Evolutionary conservation across 1,284 basidiomycete species (phyloP), one percentile per base, ranked within the genome.

Genomic region (Fistulinella staudtii): DNA sequence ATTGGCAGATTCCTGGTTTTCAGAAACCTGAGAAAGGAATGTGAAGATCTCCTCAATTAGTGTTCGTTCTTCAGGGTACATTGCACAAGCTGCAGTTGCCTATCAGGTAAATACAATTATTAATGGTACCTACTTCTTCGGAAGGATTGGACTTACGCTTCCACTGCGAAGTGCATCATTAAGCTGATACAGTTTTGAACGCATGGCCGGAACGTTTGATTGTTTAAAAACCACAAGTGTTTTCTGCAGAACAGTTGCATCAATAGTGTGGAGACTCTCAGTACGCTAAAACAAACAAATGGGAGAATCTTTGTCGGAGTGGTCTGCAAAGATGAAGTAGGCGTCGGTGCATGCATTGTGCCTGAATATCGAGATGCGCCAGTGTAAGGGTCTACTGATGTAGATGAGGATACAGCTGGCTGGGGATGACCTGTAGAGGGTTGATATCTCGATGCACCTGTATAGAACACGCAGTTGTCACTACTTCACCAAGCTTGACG

Each of bases 131-230:
- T 29, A 13, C 7, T 22, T 34, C 36, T 15, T 34, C 40, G n/a
- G n/a, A 29, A 42, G n/a, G 23, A 33, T 30, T 18, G 14, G 22
- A 55, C 80, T 53, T 53, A 86, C 85, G 45, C 79, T 82, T 61
- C 85, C 85, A 49, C 76, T 70, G 44, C 76, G 76, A 42, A 93
- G 69, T 22, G 71, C 77, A 31, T 85, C 80, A 58, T 94, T 82
- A 45, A 97, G 81, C 60, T 95, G 85, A 41, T 77, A 72, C 18
- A 97, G 65, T 69, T 98, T 98, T 28, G 74, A 74, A 58, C 83
- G 84, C 74, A 95, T 92, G 4, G 91, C 90, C 11, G 73, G 60
- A n/a, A 96, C 76, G 63, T 95, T 97, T 13, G 86, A 89, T 69
- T 91, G 86, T 52, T 86, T 88, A 74, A 97, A 96, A 1, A 76